Percentiles rank a stretch among this genome's conserved stretches.
Evolutionary conservation across 2,329 filamentous ascomycete genomes (phyloP).

Genomic region (Ophiostoma sp.): DNA sequence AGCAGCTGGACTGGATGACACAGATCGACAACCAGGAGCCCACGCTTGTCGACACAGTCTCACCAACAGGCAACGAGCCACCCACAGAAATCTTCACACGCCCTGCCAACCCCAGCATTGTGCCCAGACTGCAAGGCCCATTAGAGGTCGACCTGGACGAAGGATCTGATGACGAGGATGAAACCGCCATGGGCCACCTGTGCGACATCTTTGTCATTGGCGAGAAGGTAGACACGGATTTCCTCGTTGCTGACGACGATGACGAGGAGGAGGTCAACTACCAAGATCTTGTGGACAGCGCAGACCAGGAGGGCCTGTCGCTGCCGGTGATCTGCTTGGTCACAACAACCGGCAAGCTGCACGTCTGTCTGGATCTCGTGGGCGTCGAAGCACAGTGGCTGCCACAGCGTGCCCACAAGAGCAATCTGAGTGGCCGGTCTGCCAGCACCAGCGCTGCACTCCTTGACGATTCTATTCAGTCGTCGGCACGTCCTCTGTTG

Average conservation of each 20-base stretch:
- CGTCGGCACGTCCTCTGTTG: conserved; percentile 46
- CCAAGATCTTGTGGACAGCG: conserved; percentile 40
- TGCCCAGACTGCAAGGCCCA: conserved; percentile 58
- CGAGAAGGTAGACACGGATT: conserved; percentile 54
- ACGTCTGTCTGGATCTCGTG: conserved; percentile 56
- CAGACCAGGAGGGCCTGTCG: conserved; percentile 55
- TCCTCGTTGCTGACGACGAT: conserved; percentile 60
- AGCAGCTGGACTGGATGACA: conserved; percentile 63
- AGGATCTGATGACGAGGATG: conserved; percentile 49
- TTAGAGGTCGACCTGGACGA: conserved; percentile 53
- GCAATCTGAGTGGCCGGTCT: conserved; percentile 16
- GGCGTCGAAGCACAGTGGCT: conserved; percentile 63
- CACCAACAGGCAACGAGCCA: conserved; percentile 42
- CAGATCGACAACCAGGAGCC: conserved; percentile 60
- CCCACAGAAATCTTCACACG: conserved; percentile 52
- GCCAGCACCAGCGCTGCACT: background rate
- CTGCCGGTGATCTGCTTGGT: conserved; percentile 55
- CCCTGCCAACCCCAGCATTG: conserved; percentile 51
- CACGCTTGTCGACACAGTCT: conserved; percentile 41
- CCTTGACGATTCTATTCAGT: conserved; percentile 30
- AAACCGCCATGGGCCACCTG: conserved; percentile 51
- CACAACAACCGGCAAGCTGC: conserved; percentile 55
- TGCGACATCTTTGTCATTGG: conserved; percentile 60
- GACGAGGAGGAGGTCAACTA: conserved; percentile 46
- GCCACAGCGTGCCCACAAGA: conserved; percentile 45